Conservation (phyloP, 2,329 filamentous ascomycete genomes). For the Aulographum hederae region DNA sequence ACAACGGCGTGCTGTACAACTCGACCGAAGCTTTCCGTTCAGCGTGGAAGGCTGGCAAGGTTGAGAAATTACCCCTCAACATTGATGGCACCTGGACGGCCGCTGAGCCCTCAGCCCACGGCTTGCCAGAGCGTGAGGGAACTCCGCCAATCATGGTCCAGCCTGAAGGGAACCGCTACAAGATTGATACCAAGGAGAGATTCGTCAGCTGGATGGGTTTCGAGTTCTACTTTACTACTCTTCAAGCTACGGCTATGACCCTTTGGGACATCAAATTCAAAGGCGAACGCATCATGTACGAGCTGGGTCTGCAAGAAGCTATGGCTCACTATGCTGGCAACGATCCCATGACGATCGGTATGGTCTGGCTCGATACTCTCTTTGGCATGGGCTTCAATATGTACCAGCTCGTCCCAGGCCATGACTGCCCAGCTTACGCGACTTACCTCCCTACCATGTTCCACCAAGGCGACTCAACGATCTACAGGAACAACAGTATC, state of each 20-base stretch:
- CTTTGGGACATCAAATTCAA: constrained; percentile 33
- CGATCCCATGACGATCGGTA: constrained; percentile 25
- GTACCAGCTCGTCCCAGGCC: constrained; percentile 22
- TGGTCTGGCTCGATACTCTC: constrained; percentile 24
- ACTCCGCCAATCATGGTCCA: constrained; percentile 14
- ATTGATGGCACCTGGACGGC: constrained; percentile 4
- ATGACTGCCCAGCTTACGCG: constrained; percentile 22
- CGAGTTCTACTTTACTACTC: constrained; percentile 30
- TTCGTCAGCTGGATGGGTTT: constrained; percentile 36
- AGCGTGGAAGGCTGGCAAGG: constrained; percentile 20
- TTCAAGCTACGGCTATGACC: constrained; percentile 25
- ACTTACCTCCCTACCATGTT: constrained; percentile 17
- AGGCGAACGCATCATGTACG: constrained; percentile 32
- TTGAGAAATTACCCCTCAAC: constrained; percentile 18
- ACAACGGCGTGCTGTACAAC: constrained; percentile 21
- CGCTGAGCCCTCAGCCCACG: constrained; percentile 7
- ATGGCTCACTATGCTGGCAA: constrained; percentile 33
- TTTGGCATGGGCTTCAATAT: constrained; percentile 19
- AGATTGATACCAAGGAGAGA: constrained; percentile 24
- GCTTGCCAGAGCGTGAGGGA: constrained; percentile 11
- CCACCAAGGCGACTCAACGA: constrained; percentile 13
- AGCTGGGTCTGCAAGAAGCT: constrained; percentile 34
- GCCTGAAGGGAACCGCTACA: constrained; percentile 20
- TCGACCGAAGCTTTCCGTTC: constrained; percentile 16
- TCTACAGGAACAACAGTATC: constrained; percentile 15